These are phyloP conservation scores for Aureobasidium lini DNA, from an alignment of 2,329 filamentous ascomycete species.

Conservation along the genomic window DNA sequence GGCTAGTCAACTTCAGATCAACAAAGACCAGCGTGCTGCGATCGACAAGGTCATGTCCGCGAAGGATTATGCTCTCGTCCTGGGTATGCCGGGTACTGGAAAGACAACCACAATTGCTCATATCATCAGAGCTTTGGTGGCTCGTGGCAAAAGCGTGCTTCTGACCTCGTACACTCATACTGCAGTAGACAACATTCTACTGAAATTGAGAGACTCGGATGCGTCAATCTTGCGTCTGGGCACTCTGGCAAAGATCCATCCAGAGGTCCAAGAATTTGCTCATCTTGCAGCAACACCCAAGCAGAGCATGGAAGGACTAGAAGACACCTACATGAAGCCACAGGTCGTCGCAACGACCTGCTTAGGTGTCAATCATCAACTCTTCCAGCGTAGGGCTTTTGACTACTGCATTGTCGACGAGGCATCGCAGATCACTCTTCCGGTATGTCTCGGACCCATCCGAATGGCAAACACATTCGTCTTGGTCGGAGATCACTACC, in stretches of 20 bases:
- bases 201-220: conserved; percentile 66
- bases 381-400: conserved; percentile 84
- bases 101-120: conserved; percentile 98
- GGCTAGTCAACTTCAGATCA: conserved; percentile 58
- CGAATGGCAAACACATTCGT: conserved; percentile 89
- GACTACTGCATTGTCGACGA: conserved; percentile 99
- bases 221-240: conserved; percentile 73
- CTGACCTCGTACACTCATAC: conserved; percentile 96
- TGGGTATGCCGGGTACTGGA: conserved; percentile 96
- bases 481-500: conserved; percentile 92
- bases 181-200: conserved; percentile 92
- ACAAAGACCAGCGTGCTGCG: conserved; percentile 77
- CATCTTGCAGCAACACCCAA: conserved; percentile 68
- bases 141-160: conserved; percentile 85
- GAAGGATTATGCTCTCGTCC: conserved; percentile 88
- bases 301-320: conserved; percentile 73
- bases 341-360: conserved; percentile 93
- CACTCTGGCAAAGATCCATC: conserved; percentile 75
- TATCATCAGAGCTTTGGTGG: conserved; percentile 83
- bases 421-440: conserved; percentile 92
- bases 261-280: conserved; percentile 78
- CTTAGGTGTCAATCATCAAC: conserved; percentile 77
- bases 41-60: conserved; percentile 95
- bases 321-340: conserved; percentile 73
- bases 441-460: conserved; percentile 89